A percentile compares a stretch with the other conserved stretches of the same genome.
Conservation (phyloP, 495 filamentous ascomycete species). For the Neurospora tetrasperma region DNA sequence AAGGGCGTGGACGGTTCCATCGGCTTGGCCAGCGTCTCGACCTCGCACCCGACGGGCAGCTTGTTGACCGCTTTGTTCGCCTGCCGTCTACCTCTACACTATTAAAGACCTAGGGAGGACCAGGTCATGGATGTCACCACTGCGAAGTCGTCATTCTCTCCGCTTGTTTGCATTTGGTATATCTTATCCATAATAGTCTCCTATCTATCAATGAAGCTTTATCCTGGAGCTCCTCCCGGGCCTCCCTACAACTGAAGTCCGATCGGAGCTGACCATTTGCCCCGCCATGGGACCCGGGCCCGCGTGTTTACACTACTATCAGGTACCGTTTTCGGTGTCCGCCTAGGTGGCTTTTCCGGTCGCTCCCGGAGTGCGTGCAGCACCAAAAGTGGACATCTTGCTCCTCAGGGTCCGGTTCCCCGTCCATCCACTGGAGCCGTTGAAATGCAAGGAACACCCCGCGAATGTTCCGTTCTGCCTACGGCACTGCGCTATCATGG, state of each 20-base stretch:
- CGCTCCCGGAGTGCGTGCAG: neutral
- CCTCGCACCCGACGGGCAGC: neutral
- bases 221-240: neutral
- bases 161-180: neutral
- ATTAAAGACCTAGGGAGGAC: neutral
- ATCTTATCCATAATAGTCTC: neutral
- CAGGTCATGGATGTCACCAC: neutral
- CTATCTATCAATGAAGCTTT: neutral
- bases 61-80: neutral
- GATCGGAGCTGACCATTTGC: neutral
- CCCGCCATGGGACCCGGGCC: neutral
- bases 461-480: neutral
- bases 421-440: neutral
- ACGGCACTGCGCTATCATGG: neutral
- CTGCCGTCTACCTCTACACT: neutral
- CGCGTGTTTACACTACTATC: neutral
- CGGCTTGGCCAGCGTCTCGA: neutral
- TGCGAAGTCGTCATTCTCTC: neutral
- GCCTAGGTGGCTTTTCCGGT: neutral
- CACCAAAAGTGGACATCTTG: neutral
- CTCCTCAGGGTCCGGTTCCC: neutral
- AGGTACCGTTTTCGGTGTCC: neutral
- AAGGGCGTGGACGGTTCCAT: neutral
- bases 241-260: neutral
- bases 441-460: slow-evolving; percentile 5